These are phyloP conservation scores for Arthrobotrys conoides DNA, from an alignment of 2,329 filamentous ascomycete species.

Conservation along the genomic window DNA sequence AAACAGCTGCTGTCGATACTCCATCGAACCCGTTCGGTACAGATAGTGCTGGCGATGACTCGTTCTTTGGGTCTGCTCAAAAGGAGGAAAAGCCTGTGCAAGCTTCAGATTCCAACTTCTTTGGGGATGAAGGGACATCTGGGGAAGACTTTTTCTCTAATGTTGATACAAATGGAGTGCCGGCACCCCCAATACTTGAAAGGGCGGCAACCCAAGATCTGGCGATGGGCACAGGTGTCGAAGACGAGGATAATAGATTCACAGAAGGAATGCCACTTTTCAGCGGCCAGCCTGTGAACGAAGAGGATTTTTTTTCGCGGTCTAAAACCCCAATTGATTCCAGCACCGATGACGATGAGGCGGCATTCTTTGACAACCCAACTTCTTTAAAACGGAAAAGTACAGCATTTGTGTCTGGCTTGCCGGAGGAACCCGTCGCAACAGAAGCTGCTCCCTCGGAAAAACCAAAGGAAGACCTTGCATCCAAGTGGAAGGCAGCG, in stretches of 20 bases:
- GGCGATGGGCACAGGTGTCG: constrained; percentile 42
- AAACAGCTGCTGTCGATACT: constrained; percentile 7
- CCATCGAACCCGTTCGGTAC: constrained; percentile 44
- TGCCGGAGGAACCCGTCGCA: neutral
- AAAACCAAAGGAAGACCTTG: constrained; percentile 23
- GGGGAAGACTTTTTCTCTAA: constrained; percentile 51
- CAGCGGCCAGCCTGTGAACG: constrained; percentile 37
- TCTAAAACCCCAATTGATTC: constrained; percentile 53
- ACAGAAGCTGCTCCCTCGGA: neutral
- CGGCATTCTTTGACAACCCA: constrained; percentile 51
- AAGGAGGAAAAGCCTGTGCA: constrained; percentile 38
- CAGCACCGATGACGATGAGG: constrained; percentile 39
- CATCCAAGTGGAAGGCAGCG: constrained; percentile 75
- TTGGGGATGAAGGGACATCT: constrained; percentile 43
- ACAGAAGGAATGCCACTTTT: constrained; percentile 60
- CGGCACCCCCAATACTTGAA: constrained; percentile 29
- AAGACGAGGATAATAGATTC: constrained; percentile 41
- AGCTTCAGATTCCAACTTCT: constrained; percentile 53
- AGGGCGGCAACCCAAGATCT: constrained; percentile 44
- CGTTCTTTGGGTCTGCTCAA: constrained; percentile 29
- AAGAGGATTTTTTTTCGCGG: constrained; percentile 60
- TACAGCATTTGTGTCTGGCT: constrained; percentile 34
- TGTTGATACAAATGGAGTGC: constrained; percentile 12
- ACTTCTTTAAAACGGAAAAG: constrained; percentile 40
- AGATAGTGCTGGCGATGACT: constrained; percentile 44